phyloP scores from a whole-genome alignment of 306 rosid genomes.

The Quercus wislizeni region DNA sequence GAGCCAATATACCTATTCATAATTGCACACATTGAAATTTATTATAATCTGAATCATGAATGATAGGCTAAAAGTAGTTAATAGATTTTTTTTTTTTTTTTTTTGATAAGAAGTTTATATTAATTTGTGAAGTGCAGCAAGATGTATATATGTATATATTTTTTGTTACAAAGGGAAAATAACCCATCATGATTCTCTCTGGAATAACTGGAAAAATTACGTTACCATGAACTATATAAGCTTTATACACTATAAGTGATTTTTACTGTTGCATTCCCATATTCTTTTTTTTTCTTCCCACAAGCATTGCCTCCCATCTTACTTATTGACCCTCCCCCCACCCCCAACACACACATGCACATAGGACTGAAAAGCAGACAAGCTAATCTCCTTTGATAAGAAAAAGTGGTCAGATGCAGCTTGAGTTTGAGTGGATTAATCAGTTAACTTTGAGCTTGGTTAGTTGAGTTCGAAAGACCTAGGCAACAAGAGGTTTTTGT shows the following conservation, averaged over 20 bases:
- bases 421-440: too few relatives aligned
- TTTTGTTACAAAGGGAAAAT: neutral
- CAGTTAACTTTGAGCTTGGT: too few relatives aligned
- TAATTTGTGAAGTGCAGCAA: conserved; percentile 8
- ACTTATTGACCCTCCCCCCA: neutral
- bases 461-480: neutral
- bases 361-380: neutral
- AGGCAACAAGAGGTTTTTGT: neutral
- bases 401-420: neutral
- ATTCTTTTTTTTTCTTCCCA: too few relatives aligned
- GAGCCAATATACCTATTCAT: conserved; percentile 70
- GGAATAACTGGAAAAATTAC: neutral
- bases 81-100: too few relatives aligned
- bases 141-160: neutral
- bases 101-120: conserved; percentile 1
- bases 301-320: neutral
- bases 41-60: conserved; percentile 8
- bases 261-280: neutral
- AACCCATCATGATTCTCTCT: neutral
- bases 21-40: conserved; percentile 27
- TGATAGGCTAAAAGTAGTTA: conserved; percentile 1
- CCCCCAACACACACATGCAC: neutral
- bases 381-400: neutral
- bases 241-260: neutral
- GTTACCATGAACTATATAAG: neutral